Evolutionary conservation across 208 protist genomes (phyloP).

Genomic region (Trypanosoma cruzi): DNA sequence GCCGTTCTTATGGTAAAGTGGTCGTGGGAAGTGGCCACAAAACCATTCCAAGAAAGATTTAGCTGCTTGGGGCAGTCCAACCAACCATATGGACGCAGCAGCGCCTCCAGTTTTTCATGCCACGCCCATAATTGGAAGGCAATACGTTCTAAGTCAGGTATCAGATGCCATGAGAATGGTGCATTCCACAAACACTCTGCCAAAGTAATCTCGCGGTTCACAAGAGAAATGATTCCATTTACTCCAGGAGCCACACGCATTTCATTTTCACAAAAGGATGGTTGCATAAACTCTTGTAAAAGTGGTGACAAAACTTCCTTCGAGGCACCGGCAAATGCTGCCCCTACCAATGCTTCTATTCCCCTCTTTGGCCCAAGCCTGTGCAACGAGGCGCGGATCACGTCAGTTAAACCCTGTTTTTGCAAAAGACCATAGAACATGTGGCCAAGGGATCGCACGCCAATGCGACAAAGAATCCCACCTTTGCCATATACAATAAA

Average conservation of each 20-base stretch:
- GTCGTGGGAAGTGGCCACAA: conserved; percentile 14
- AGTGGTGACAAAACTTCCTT: conserved; percentile 10
- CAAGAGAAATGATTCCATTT: conserved; percentile 15
- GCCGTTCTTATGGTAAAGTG: conserved; percentile 30
- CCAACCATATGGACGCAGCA: conserved; percentile 47
- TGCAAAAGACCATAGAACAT: conserved; percentile 16
- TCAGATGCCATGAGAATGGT: conserved; percentile 18
- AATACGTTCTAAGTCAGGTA: conserved; percentile 10
- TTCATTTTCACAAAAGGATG: conserved; percentile 2
- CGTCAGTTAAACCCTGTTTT: not conserved
- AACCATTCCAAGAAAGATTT: conserved; percentile 21
- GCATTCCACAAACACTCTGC: conserved; percentile 10
- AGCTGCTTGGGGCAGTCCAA: conserved; percentile 40
- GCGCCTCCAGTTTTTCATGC: conserved; percentile 26
- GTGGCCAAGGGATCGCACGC: conserved; percentile 15
- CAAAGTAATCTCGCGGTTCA: conserved; percentile 5
- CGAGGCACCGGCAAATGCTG: conserved; percentile 13
- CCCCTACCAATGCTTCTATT: conserved; percentile 15
- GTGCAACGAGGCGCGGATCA: not conserved
- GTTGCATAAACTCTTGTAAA: conserved; percentile 17
- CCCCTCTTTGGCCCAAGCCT: conserved; percentile 11
- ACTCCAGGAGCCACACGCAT: conserved; percentile 15
- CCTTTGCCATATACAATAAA: conserved; percentile 58
- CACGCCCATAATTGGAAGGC: conserved; percentile 9
- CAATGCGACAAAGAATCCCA: conserved; percentile 41